Evolutionary conservation across 345 rosid species (phyloP), one percentile per base, ranked within the genome.

Genomic region (Draba incana): DNA sequence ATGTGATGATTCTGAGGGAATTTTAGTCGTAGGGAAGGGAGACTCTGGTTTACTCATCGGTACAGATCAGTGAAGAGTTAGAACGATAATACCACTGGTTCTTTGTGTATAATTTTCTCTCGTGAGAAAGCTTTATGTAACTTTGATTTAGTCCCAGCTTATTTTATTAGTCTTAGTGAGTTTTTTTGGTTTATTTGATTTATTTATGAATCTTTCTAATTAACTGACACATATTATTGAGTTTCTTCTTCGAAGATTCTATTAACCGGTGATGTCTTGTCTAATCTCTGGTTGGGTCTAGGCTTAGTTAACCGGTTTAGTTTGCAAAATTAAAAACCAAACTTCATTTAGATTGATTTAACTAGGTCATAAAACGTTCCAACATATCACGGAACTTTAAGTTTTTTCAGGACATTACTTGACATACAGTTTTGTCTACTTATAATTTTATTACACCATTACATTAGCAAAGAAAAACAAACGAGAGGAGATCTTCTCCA

Each of bases 1-100:
- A 66, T 66, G 68, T 66, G 77, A 65, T 72, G 66, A 74, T 48
- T 74, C 60, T 12, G 63, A 74, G 72, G 55, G 35, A 37, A 67
- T 53, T 43, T 46, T 74, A 75, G 79, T 69, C 13, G 33, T 75
- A 75, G 79, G 70, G 20, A 20, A 20, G 20, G 50, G 68, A 54
- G 49, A 16, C 73, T 60, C 58, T 62, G 70, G 53, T 45, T 35
- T 61, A 53, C 64, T 31, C 48, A 62, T 47, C 62, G 74, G 78
- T 75, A 75, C 74, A 75, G 78, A 48, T 61, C 38, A 53, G 48
- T 55, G 73, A 68, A 47, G 69, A 52, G 49, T 30, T 68, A 66
- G 64, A 74, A 58, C 77, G 33, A 51, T 66, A 20, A 59, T 45
- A 74, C 71, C 64, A 30, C 69, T 68, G 74, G 47, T 62, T 62